A percentile compares a stretch with the other conserved stretches of the same genome.
phyloP scores from a whole-genome alignment of 768 basidiomycete genomes.

The Boletus rubescentipes region DNA sequence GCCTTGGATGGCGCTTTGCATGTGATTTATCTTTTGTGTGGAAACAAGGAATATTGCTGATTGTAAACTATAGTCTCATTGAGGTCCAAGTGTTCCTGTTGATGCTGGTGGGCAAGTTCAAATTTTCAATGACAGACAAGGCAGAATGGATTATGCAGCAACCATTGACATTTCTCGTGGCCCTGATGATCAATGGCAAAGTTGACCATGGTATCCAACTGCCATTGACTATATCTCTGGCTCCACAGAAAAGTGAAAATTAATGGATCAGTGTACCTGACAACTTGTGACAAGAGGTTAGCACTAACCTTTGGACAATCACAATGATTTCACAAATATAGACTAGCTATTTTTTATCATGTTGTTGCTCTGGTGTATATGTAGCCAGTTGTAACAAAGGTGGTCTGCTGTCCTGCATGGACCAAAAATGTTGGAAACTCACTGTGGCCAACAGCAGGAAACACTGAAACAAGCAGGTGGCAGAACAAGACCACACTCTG shows the following conservation, averaged over 20 bases:
- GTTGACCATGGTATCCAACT: slow-evolving; percentile 30
- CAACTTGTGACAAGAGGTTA: no score
- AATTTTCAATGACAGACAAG: slow-evolving; percentile 38
- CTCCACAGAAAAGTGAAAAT: slow-evolving; percentile 2
- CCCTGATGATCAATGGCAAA: slow-evolving; percentile 35
- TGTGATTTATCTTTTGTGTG: slow-evolving; percentile 3
- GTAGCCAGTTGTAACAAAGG: no score
- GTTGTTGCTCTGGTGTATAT: no score
- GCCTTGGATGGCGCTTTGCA: slow-evolving; percentile 29
- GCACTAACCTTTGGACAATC: no score
- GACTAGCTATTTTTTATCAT: no score
- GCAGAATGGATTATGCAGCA: slow-evolving; percentile 19
- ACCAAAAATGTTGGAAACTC: no score
- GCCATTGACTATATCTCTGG: slow-evolving; percentile 23
- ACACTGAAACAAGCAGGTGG: no score
- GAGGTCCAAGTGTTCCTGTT: slow-evolving; percentile 58
- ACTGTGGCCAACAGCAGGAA: no score
- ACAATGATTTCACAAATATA: no score
- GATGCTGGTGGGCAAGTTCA: slow-evolving; percentile 53
- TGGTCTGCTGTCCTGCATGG: no score
- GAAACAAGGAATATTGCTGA: not conserved
- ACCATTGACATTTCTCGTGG: slow-evolving; percentile 30
- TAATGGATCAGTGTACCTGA: not conserved
- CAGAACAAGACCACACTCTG: no score
- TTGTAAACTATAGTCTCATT: slow-evolving; percentile 28